Base-by-base conservation (phyloP, 352 stramenopile genomes). In the Thraustochytrium sp. region DNA sequence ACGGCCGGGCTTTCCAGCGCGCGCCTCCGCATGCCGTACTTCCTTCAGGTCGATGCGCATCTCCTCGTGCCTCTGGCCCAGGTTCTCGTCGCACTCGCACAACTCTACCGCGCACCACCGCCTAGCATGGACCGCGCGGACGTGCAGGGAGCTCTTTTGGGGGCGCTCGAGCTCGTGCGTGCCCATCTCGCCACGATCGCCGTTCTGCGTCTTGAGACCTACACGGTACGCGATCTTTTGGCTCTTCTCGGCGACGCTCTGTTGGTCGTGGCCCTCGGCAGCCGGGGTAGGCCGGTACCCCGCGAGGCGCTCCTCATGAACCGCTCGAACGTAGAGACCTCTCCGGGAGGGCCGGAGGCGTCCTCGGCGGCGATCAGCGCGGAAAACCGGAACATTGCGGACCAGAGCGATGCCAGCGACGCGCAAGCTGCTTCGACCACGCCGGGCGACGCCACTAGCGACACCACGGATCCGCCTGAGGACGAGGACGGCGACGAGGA, bases 21-120 rank as follows among this genome's bases (percentile, higher is more conserved):
- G 26, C 68, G 68, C 18, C 31, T 51, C 3, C 48, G 46, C 13
- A 80, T 80, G 68, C 68, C 68, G 29, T 80, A 80, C 42, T 80
- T 61, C 42, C 46, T 80, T 2, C 68, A 80, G 38, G 68, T 80
- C n/a, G 68, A 80, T 16, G 31, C 68, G 23, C 42, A 76, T 18
- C 18, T 80, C 26, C 37, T 80, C 5, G 23, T 31, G 8, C 68
- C 68, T 8, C 68, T 80, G 18, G 68, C 68, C 13, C 31, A 80
- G 44, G 26, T 80, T 13, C 37, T 80, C 21, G 31, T 61, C 21
- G 18, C 29, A 23, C 63, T 80, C 23, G 34, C 34, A 26, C 48
- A 42, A 1, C 37, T 46, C 31, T 11, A 80, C 46, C 18, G 21
- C 4, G 11, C 76, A 63, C 13, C 5, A 11, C 42, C 48, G 18